Conservation (phyloP, 768 basidiomycete species). For the Phylloporus sp. region DNA sequence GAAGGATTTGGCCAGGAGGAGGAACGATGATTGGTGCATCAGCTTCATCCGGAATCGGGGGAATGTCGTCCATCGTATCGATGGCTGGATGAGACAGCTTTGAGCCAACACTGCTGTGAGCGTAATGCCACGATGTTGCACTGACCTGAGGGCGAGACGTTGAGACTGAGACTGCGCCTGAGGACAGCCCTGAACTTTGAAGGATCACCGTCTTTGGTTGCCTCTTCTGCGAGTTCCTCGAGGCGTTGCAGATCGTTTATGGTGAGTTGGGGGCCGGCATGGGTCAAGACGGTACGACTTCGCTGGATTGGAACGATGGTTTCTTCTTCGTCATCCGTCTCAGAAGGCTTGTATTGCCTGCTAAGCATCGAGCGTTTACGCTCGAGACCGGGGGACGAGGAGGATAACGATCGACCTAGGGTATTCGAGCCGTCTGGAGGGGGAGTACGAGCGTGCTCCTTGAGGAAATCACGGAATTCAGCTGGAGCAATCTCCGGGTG, state of each 20-base stretch:
- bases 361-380: slow-evolving; percentile 93
- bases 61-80: slow-evolving; percentile 62
- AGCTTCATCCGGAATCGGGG: slow-evolving; percentile 69
- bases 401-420: slow-evolving; percentile 41
- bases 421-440: slow-evolving; percentile 44
- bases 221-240: slow-evolving; percentile 90
- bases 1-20: slow-evolving; percentile 82
- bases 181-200: slow-evolving; percentile 72
- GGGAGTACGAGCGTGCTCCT: slow-evolving; percentile 76
- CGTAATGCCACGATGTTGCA: slow-evolving; percentile 14
- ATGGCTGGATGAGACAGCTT: slow-evolving; percentile 41
- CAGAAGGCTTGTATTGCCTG: slow-evolving; percentile 82
- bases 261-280: slow-evolving; percentile 79
- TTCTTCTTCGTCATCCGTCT: slow-evolving; percentile 71
- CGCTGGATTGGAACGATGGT: slow-evolving; percentile 65
- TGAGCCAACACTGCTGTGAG: slow-evolving; percentile 19
- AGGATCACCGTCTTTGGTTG: slow-evolving; percentile 76
- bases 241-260: slow-evolving; percentile 92
- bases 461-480: slow-evolving; percentile 92
- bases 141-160: slow-evolving; percentile 81
- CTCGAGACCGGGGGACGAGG: slow-evolving; percentile 48
- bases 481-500: slow-evolving; percentile 98
- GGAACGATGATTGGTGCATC: slow-evolving; percentile 86
- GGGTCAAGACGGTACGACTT: slow-evolving; percentile 60
- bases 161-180: slow-evolving; percentile 83